Percentiles rank a stretch among this genome's conserved stretches.
These are phyloP conservation scores for Neltuma alba DNA, from an alignment of 306 rosid species.

Conservation along the genomic window DNA sequence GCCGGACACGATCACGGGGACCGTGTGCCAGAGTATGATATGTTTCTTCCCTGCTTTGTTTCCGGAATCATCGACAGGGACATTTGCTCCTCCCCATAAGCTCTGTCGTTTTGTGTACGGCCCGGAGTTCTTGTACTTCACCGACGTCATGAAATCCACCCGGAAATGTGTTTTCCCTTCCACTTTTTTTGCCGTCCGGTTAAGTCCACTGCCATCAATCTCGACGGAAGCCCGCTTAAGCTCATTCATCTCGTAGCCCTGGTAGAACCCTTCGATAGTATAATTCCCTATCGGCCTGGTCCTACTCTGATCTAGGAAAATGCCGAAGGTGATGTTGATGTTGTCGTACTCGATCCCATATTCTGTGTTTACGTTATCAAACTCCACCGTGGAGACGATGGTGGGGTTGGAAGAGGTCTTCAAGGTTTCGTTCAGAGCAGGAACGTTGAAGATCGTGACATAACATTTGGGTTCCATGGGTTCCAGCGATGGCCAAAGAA, in stretches of 20 bases:
- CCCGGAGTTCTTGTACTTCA: too few relatives aligned
- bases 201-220: conserved; percentile 2
- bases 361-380: conserved; percentile 67
- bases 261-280: conserved; percentile 49
- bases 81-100: conserved; percentile 54
- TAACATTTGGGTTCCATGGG: conserved; percentile 55
- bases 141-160: conserved; percentile 60
- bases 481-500: conserved; percentile 54
- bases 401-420: conserved; percentile 44
- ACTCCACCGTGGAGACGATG: conserved; percentile 36
- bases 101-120: conserved; percentile 63
- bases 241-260: conserved; percentile 73
- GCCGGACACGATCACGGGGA: conserved; percentile 37
- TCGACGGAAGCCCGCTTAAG: background rate
- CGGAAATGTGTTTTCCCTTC: conserved; percentile 35
- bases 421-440: conserved; percentile 65
- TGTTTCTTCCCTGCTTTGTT: conserved; percentile 28
- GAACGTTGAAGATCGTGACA: conserved; percentile 53
- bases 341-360: conserved; percentile 65
- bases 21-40: conserved; percentile 47
- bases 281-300: conserved; percentile 32
- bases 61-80: conserved; percentile 51
- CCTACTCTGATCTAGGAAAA: conserved; percentile 16
- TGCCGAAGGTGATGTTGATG: conserved; percentile 37
- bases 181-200: conserved; percentile 37